Base-by-base conservation (phyloP, 306 rosid species). In the Trichosanthes cucumerina region DNA sequence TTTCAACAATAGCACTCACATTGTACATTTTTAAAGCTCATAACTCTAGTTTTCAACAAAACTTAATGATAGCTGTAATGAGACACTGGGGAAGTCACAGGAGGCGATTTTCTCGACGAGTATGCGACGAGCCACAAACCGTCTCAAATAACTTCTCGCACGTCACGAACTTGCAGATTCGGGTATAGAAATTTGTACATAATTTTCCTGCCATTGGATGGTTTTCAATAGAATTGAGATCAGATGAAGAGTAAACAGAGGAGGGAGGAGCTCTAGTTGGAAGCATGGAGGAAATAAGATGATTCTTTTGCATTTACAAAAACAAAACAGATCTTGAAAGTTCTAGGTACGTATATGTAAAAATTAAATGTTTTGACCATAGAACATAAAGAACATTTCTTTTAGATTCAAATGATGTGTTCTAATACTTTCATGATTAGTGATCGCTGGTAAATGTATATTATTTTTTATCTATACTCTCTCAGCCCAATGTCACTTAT, bases 1-100 rank as follows among this genome's bases (percentile, higher is more conserved):
- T 87, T 18, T 88, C 90, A 36, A 86, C 89, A 57, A 39, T 75
- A 26, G 76, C 86, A 47, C 83, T 90, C 31, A 46, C 81, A 58
- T 26, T 80, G 19, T 90, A 83, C 43, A 28, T 77, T 44, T 15
- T 75, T 62, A 16, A 6, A 13, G 6, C 68, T 79, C 21, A 38
- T n/a, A 63, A 57, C 36, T 70, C 82, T 12, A 41, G 39, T 63
- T 4, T 62, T 21, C 62, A 60, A 31, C 53, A 76, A 11, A 60
- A 38, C 60, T 56, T 81, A 13, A 63, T 75, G 70, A 11, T 28
- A 47, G 68, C 52, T 58, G 78, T 83, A 9, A 68, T 85, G 21
- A 81, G 70, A 69, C 41, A 15, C 49, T 82, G 84, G 83, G 77
- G 69, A 13, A 18, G 9, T 46, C 83, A 75, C n/a, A 85, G 44